phyloP scores from a whole-genome alignment of 1,139 yeast species.

The Blastobotrys raffinosifermentans region DNA sequence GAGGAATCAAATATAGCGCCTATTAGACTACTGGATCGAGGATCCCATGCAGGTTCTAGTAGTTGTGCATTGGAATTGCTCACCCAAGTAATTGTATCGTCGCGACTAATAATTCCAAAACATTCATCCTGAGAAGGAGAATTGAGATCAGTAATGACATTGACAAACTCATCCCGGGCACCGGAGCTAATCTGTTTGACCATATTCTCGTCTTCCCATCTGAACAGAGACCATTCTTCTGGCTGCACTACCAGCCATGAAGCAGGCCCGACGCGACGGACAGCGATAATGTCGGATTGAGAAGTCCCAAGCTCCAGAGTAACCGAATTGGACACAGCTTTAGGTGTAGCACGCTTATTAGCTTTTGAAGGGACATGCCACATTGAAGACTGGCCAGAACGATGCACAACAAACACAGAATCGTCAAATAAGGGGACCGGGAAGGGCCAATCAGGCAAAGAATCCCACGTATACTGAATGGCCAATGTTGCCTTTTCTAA shows the following conservation, averaged over 20 bases:
- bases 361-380: conserved; percentile 8
- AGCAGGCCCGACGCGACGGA: conserved; percentile 16
- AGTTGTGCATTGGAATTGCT: conserved; percentile 19
- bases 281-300: conserved; percentile 9
- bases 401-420: conserved; percentile 15
- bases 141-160: conserved; percentile 9
- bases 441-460: conserved; percentile 22
- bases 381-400: conserved; percentile 15
- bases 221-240: conserved; percentile 21
- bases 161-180: conserved; percentile 14
- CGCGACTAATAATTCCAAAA: conserved; percentile 21
- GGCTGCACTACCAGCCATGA: conserved; percentile 22
- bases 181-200: conserved; percentile 21
- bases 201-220: conserved; percentile 19
- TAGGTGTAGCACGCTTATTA: background rate
- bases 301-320: background rate
- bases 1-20: conserved; percentile 2
- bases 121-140: conserved; percentile 7
- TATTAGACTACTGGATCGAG: conserved; percentile 3
- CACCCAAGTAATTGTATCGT: conserved; percentile 22
- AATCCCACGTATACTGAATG: conserved; percentile 13
- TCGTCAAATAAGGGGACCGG: conserved; percentile 20
- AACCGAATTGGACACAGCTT: background rate
- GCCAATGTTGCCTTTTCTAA: conserved; percentile 14
- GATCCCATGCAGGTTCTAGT: conserved; percentile 19